Percentiles rank a stretch among this genome's conserved stretches.
phyloP scores from a whole-genome alignment of 2,329 filamentous ascomycete species.

The Botrytis squamosa region DNA sequence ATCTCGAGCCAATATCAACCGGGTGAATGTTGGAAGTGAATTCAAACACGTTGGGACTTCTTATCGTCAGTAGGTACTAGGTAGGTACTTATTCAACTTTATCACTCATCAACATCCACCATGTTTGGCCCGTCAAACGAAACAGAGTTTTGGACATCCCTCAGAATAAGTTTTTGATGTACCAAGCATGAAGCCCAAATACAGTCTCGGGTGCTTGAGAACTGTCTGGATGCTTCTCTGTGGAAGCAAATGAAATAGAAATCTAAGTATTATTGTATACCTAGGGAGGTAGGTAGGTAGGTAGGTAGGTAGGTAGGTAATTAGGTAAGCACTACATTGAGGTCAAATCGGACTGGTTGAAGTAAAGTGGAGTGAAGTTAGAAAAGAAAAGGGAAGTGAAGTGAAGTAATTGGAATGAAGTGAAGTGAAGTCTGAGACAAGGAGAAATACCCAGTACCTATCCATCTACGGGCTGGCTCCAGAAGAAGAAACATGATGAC shows the following conservation, averaged over 20 bases:
- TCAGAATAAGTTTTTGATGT: not conserved
- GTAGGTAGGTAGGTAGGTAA: no score
- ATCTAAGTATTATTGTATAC: not conserved
- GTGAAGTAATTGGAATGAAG: not conserved
- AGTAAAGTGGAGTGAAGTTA: not conserved
- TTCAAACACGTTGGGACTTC: not conserved
- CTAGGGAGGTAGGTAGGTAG: no score
- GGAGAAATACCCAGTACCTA: not conserved
- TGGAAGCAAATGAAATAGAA: not conserved
- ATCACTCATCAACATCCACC: not conserved
- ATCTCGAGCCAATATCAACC: not conserved
- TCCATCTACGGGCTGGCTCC: not conserved
- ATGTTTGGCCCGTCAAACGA: not conserved
- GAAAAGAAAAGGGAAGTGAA: not conserved
- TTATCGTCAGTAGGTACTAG: no score
- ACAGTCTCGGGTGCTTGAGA: not conserved
- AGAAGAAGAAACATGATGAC: not conserved
- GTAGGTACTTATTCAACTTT: not conserved
- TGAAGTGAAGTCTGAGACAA: not conserved
- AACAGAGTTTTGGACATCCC: not conserved
- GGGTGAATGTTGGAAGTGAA: not conserved
- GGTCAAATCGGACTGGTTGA: no score
- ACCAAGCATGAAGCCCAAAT: not conserved
- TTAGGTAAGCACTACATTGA: not conserved
- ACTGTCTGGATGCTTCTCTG: not conserved